Percentiles rank a stretch among this genome's conserved stretches.
Evolutionary conservation across 768 basidiomycete species (phyloP).

Genomic region (Tylopilus rubrobrunneus): DNA sequence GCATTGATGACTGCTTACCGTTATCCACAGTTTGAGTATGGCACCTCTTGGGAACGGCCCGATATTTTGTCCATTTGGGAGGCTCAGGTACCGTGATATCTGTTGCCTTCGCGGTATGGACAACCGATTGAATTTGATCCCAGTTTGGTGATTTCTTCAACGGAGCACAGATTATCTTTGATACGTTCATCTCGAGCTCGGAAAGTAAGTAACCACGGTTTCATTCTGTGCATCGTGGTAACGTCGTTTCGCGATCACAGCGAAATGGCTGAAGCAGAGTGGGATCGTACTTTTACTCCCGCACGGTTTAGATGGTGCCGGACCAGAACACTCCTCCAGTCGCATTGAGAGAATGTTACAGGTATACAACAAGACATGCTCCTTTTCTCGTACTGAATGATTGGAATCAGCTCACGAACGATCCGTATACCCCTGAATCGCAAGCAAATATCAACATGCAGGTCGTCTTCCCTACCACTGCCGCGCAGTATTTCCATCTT

Average conservation of each 20-base stretch:
- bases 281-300: constrained; percentile 83
- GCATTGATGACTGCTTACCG: background rate
- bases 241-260: constrained; percentile 33
- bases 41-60: constrained; percentile 85
- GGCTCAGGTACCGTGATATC: constrained; percentile 56
- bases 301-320: constrained; percentile 89
- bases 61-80: constrained; percentile 87
- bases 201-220: constrained; percentile 54
- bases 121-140: background rate
- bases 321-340: constrained; percentile 89
- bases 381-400: background rate
- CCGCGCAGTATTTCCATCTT: constrained; percentile 91
- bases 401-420: constrained; percentile 67
- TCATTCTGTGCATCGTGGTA: background rate
- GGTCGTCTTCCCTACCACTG: constrained; percentile 81
- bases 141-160: constrained; percentile 94
- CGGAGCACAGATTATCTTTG: constrained; percentile 83
- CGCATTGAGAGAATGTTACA: constrained; percentile 90
- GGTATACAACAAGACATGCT: constrained; percentile 35
- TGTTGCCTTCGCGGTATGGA: background rate
- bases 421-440: constrained; percentile 40
- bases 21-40: constrained; percentile 75
- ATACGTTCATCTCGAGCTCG: constrained; percentile 80
- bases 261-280: constrained; percentile 93
- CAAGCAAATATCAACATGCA: constrained; percentile 72